Evolutionary conservation across 2,329 filamentous ascomycete genomes (phyloP), one percentile per base, ranked within the genome.

Genomic region (Pyricularia grisea): DNA sequence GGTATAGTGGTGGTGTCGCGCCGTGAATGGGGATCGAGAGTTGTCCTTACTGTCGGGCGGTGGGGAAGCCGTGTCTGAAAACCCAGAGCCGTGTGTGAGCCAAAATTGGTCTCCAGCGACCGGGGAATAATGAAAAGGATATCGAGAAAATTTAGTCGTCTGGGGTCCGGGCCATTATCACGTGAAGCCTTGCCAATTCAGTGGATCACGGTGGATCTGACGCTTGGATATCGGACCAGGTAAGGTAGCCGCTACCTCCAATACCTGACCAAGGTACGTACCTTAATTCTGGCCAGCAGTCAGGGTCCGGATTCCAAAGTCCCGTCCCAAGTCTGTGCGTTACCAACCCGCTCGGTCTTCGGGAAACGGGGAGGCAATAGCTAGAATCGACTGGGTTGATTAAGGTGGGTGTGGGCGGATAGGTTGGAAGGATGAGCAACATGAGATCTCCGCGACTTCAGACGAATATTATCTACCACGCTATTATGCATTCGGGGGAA

Each of bases 51-150:
- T 67, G 50, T 67, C 66, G 66, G 66, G 5, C 66, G 23, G 66
- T 67, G 66, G 66, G 66, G 66, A 67, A 23, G 66, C 66, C 66
- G 66, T 31, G 66, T 67, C 28, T 60, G 66, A 67, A 65, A 67
- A 66, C 27, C 42, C 42, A 50, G 42, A 50, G 6, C 42, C 42
- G 17, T n/a, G 42, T 50, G 42, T 50, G 42, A 50, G 42, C 17
- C 42, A 50, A 50, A 20, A 17, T 50, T 50, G 42, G 42, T 50
- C 17, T 50, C 42, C 17, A n/a, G 42, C 17, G 36, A 42, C 36
- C 36, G 20, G 42, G 42, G 33, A 12, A 6, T 1, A 4, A 36
- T 33, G 11, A 14, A 12, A 36, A 36, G 33, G 42, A 50, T 50
- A 50, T 50, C 42, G 42, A 50, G 20, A 50, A n/a, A 50, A 20